Evolutionary conservation across 495 filamentous ascomycete species (phyloP).

Genomic region (Cercophora sp.): DNA sequence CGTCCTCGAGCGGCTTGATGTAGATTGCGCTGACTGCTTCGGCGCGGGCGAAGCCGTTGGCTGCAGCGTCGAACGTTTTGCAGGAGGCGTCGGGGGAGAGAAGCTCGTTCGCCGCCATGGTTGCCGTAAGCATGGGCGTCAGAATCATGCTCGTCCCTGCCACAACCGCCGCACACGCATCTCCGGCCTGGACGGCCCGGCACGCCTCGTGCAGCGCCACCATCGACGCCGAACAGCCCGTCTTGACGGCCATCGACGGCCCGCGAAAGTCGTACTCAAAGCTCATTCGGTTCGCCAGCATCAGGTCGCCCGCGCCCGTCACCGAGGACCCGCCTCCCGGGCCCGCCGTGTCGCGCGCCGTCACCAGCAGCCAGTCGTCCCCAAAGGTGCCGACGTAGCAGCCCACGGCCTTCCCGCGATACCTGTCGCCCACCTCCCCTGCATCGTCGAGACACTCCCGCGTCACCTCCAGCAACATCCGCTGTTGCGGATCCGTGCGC

Average conservation of each 20-base stretch:
- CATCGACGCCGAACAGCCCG: constrained; percentile 46
- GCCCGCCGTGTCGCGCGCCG: no score
- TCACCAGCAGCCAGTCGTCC: no score
- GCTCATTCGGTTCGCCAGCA: constrained; percentile 51
- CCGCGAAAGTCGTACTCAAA: constrained; percentile 56
- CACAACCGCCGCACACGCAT: constrained; percentile 39
- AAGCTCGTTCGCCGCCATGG: constrained; percentile 5
- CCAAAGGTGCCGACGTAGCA: constrained; percentile 42
- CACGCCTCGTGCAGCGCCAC: constrained; percentile 37
- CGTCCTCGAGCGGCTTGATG: constrained; percentile 49
- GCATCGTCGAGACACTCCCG: constrained; percentile 40
- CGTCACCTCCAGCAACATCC: constrained; percentile 38
- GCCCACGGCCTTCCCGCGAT: constrained; percentile 20
- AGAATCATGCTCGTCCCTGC: constrained; percentile 32
- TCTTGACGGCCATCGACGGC: constrained; percentile 41
- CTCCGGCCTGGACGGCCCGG: constrained; percentile 38
- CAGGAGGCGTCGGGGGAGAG: constrained; percentile 24
- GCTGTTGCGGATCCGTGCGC: constrained; percentile 31
- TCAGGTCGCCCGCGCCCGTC: constrained; percentile 47
- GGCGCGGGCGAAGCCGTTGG: constrained; percentile 51
- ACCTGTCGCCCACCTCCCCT: not conserved
- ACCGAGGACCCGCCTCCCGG: constrained; percentile 41
- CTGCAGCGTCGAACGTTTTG: constrained; percentile 30
- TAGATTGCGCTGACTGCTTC: constrained; percentile 46
- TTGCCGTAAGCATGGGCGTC: constrained; percentile 1